phyloP scores from a whole-genome alignment of 2,329 filamentous ascomycete genomes.

The Arthrobotrys entomopaga region DNA sequence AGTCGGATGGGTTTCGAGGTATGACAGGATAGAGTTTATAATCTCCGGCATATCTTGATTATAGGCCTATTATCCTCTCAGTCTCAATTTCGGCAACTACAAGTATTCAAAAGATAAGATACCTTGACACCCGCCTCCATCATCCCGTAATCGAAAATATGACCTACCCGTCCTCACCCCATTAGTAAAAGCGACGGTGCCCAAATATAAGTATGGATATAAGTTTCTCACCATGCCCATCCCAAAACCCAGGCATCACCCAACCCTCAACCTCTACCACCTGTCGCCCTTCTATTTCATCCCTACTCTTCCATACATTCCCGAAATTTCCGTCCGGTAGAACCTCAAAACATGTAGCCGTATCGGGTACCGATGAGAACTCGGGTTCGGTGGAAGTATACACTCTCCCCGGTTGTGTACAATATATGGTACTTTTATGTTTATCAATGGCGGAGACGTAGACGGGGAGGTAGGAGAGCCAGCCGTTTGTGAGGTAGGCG shows the following conservation, averaged over 20 bases:
- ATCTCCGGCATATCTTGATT: constrained; percentile 62
- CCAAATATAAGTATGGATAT: background rate
- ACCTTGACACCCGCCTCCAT: constrained; percentile 74
- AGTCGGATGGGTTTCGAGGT: constrained; percentile 66
- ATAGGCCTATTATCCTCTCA: constrained; percentile 17
- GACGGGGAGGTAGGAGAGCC: background rate
- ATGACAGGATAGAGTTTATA: constrained; percentile 66
- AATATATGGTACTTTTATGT: constrained; percentile 25
- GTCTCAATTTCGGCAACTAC: constrained; percentile 60
- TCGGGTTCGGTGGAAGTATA: constrained; percentile 27
- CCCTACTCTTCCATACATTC: constrained; percentile 8
- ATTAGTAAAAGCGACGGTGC: too few species aligned
- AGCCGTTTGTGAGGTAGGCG: background rate
- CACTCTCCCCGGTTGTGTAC: background rate
- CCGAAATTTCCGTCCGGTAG: constrained; percentile 8
- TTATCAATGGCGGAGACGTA: background rate
- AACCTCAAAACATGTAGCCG: constrained; percentile 35
- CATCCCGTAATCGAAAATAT: constrained; percentile 74
- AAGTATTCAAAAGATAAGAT: constrained; percentile 66
- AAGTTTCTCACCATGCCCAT: constrained; percentile 68
- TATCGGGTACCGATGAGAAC: constrained; percentile 6
- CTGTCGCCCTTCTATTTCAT: constrained; percentile 2
- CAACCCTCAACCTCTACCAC: constrained; percentile 23
- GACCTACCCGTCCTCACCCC: constrained; percentile 63
- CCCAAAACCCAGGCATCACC: constrained; percentile 75